Percentiles rank a stretch among this genome's conserved stretches.
phyloP scores from a whole-genome alignment of 73 alveolate genomes.

The Tetrahymena malaccensis region DNA sequence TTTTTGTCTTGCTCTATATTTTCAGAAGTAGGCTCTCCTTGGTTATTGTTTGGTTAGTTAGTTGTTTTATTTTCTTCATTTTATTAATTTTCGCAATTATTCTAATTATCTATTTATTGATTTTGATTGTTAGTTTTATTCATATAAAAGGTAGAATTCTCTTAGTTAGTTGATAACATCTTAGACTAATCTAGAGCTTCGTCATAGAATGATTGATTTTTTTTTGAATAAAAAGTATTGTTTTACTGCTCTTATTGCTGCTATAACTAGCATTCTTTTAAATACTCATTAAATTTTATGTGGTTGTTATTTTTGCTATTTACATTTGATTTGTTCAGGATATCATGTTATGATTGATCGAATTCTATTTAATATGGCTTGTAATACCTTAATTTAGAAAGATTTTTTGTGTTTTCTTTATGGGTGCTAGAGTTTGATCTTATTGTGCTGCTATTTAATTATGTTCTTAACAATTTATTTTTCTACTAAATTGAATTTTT shows the following conservation, averaged over 20 bases:
- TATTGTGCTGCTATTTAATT: background rate
- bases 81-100: background rate
- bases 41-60: too few relatives aligned
- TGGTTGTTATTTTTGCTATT: background rate
- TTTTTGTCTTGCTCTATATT: background rate
- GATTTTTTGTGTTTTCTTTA: background rate
- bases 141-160: background rate
- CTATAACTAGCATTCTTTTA: background rate
- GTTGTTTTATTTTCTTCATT: background rate
- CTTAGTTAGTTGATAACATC: background rate
- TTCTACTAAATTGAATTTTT: background rate
- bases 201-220: background rate
- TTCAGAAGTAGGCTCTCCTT: background rate
- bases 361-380: background rate
- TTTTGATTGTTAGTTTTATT: background rate
- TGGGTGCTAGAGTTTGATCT: background rate
- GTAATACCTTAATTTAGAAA: background rate
- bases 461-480: background rate
- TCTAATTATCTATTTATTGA: background rate
- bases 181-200: background rate
- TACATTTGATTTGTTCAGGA: background rate
- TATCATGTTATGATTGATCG: background rate
- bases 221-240: background rate
- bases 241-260: background rate
- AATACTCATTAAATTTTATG: background rate